Evolutionary conservation across 305 asterid genomes (phyloP), one percentile per base, ranked within the genome.

Genomic region (Coffea humblotiana): DNA sequence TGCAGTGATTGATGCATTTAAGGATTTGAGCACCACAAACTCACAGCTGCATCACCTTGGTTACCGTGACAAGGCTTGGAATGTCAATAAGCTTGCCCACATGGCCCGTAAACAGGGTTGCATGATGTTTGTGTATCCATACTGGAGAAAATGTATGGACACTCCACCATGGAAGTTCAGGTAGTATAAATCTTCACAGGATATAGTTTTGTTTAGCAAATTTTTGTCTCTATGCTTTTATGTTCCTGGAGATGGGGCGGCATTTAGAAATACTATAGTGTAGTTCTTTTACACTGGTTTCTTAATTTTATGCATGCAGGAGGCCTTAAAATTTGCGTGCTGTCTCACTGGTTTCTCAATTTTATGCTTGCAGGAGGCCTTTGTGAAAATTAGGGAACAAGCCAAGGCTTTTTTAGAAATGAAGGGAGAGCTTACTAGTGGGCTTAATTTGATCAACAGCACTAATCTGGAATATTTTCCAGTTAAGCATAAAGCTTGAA

Each of bases 131-230:
- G 99, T 82, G 99, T 96, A 83, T 88, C 94, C 79, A 89, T 96
- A 78, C 88, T 96, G 76, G 98, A 96, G 80, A 96, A 96, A 88
- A 93, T 96, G 99, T 96, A 96, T 83, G 99, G 99, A 66, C 99
- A 96, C 91, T 93, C 99, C 35, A 94, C 98, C 2, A 96, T 96
- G 99, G 99, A 96, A 92, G 98, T 94, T 84, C 99, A 96, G 99
- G 99, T 96, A 0, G 37, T 48, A 21, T 72, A 35, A 71, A 56
- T 71, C 56, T 47, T 76, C 18, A 71, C 64, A 68, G 29, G 19
- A 77, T 74, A 47, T 51, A 29, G 49, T 45, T 77, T 54, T 32
- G n/a, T 74, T 25, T 69, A 35, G 25, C 48, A 21, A 32, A 16
- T 3, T 29, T 66, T 49, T n/a, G n/a, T 45, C 32, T 75, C 64